These are phyloP conservation scores for Nepenthes alata DNA, from an alignment of 179 eudicot genomes.

Conservation along the genomic window DNA sequence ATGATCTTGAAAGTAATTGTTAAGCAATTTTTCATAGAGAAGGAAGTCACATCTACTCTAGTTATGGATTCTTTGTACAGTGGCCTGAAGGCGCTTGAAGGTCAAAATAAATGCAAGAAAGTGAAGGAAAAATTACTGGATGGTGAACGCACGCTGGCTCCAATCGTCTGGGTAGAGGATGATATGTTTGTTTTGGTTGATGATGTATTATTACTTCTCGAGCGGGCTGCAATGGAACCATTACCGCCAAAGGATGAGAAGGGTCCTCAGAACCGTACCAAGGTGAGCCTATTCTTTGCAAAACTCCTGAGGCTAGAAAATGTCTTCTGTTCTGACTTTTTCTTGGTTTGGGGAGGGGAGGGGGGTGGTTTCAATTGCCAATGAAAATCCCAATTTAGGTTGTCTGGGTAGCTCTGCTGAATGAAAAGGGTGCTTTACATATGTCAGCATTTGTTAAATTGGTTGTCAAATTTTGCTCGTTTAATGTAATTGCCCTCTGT, in stretches of 20 bases:
- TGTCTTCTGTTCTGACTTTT: too few relatives aligned
- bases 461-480: too few relatives aligned
- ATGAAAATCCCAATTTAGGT: too few relatives aligned
- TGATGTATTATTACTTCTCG: conserved; percentile 69
- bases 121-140: conserved; percentile 34
- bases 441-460: too few relatives aligned
- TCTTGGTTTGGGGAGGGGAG: too few relatives aligned
- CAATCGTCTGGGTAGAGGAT: conserved; percentile 62
- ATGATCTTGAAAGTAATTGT: conserved; percentile 59
- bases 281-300: conserved; percentile 33
- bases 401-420: too few relatives aligned
- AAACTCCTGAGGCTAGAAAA: too few relatives aligned
- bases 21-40: conserved; percentile 81
- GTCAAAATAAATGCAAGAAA: conserved; percentile 54
- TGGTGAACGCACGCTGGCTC: conserved; percentile 50
- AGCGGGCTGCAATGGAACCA: conserved; percentile 88
- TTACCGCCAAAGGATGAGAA: conserved; percentile 96
- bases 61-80: conserved; percentile 98
- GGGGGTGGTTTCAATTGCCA: too few relatives aligned
- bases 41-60: conserved; percentile 92
- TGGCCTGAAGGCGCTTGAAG: conserved; percentile 87
- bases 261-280: conserved; percentile 91
- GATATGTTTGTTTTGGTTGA: conserved; percentile 76
- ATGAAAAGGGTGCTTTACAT: too few relatives aligned
- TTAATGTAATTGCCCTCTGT: too few relatives aligned